phyloP scores from a whole-genome alignment of 768 basidiomycete species.

The Boletus sensibilis region DNA sequence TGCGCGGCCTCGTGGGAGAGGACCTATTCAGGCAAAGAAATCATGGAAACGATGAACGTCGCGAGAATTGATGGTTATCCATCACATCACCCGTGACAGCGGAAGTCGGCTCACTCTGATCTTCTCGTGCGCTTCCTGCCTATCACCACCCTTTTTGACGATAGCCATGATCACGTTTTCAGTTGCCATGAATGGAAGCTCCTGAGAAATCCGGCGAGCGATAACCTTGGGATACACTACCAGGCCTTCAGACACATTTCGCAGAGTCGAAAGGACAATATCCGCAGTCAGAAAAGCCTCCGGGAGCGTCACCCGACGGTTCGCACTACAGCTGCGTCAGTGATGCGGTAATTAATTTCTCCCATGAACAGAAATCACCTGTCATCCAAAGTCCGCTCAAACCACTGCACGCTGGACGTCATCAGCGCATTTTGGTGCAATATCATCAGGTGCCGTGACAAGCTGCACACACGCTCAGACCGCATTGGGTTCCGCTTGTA shows the following conservation, averaged over 20 bases:
- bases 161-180: constrained; percentile 99
- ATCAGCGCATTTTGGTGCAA: constrained; percentile 95
- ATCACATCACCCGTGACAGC: constrained; percentile 17
- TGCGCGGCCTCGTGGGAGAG: constrained; percentile 92
- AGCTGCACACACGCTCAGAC: constrained; percentile 93
- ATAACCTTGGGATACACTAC: constrained; percentile 99
- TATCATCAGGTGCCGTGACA: constrained; percentile 94
- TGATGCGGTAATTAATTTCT: background rate
- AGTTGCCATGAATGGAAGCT: constrained; percentile 99
- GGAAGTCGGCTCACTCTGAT: constrained; percentile 61
- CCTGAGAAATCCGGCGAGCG: constrained; percentile 85
- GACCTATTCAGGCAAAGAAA: constrained; percentile 48
- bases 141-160: constrained; percentile 91
- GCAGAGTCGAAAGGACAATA: constrained; percentile 91
- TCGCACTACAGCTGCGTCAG: constrained; percentile 59
- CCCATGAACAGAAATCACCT: constrained; percentile 46
- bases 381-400: constrained; percentile 97
- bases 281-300: constrained; percentile 97
- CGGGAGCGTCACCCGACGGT: constrained; percentile 92
- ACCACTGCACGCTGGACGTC: constrained; percentile 96
- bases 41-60: constrained; percentile 4
- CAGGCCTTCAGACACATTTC: constrained; percentile 96
- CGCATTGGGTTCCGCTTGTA: constrained; percentile 99
- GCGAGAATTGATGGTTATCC: constrained; percentile 8
- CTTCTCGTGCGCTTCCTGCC: constrained; percentile 96